Conservation (phyloP, 441 rosid genomes). For the Pelargonium cotyledonis region DNA sequence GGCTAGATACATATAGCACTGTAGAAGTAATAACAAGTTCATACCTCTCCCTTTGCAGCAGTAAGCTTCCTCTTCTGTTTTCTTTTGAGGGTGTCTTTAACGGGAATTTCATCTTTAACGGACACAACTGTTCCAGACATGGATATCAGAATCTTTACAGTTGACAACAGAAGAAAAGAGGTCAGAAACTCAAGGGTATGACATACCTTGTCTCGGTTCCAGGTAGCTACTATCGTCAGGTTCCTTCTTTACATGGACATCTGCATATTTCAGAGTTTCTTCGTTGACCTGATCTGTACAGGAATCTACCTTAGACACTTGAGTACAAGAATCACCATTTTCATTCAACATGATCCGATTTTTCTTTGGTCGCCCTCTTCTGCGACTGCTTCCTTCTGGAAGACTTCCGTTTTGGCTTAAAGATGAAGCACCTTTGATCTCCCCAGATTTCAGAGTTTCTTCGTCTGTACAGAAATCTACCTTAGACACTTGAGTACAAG, state of each 20-base stretch:
- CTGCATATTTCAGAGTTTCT: constrained; percentile 24
- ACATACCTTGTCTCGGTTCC: constrained; percentile 21
- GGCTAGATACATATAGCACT: constrained; percentile 4
- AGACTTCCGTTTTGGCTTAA: constrained; percentile 23
- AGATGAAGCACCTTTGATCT: constrained; percentile 26
- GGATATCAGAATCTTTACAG: constrained; percentile 31
- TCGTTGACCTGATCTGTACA: constrained; percentile 18
- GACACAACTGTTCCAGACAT: constrained; percentile 21
- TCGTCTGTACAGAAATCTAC: constrained; percentile 21
- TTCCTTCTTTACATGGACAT: constrained; percentile 26
- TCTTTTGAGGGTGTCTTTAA: constrained; percentile 34
- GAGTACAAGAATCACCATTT: constrained; percentile 21
- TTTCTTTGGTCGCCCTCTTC: constrained; percentile 32
- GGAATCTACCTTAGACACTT: constrained; percentile 20
- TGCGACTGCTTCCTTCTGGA: constrained; percentile 24
- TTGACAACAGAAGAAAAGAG: constrained; percentile 17
- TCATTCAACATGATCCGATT: constrained; percentile 19
- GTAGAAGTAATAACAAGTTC: constrained; percentile 7
- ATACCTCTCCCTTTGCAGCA: constrained; percentile 48
- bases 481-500: constrained; percentile 19
- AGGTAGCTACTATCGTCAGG: constrained; percentile 25
- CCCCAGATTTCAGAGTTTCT: constrained; percentile 23
- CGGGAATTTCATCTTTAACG: constrained; percentile 19
- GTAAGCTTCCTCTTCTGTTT: constrained; percentile 34
- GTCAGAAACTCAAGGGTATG: constrained; percentile 6